These are phyloP conservation scores for Thermoascus crustaceus DNA, from an alignment of 2,329 filamentous ascomycete species.

Conservation along the genomic window DNA sequence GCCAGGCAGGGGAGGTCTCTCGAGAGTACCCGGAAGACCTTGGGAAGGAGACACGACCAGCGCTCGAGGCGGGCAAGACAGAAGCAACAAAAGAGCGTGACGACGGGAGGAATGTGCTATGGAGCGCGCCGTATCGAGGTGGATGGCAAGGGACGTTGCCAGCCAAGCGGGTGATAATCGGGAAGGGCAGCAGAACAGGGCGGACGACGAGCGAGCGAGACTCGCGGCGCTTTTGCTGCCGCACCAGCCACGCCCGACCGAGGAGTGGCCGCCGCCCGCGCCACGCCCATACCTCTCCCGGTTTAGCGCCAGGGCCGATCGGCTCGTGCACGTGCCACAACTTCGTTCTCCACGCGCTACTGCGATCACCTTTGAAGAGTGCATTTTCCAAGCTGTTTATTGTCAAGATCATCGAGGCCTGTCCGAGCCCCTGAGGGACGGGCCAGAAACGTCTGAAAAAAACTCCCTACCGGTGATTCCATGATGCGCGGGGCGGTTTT, in stretches of 20 bases:
- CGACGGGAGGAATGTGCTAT: no score
- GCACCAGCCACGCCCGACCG: not conserved
- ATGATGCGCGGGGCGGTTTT: no score
- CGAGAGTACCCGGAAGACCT: no score
- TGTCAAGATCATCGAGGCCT: not conserved
- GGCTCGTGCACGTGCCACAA: not conserved
- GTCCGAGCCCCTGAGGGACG: not conserved
- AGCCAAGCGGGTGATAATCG: not conserved
- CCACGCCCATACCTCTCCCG: not conserved
- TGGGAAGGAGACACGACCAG: no score
- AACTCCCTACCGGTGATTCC: no score
- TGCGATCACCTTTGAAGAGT: constrained; percentile 2
- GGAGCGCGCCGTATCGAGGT: no score
- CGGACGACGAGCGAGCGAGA: constrained; percentile 6
- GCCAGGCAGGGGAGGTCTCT: no score
- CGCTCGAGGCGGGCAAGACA: no score
- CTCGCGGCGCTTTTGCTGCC: constrained; percentile 5
- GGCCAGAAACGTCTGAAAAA: not conserved
- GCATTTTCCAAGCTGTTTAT: not conserved
- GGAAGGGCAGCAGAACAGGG: not conserved
- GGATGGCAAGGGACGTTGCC: no score
- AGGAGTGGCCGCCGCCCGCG: not conserved
- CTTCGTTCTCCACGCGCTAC: constrained; percentile 3
- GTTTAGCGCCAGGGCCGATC: not conserved
- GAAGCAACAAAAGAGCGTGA: no score